A percentile compares a stretch with the other conserved stretches of the same genome.
phyloP scores from a whole-genome alignment of 2,329 filamentous ascomycete species.

The Venturia nashicola region DNA sequence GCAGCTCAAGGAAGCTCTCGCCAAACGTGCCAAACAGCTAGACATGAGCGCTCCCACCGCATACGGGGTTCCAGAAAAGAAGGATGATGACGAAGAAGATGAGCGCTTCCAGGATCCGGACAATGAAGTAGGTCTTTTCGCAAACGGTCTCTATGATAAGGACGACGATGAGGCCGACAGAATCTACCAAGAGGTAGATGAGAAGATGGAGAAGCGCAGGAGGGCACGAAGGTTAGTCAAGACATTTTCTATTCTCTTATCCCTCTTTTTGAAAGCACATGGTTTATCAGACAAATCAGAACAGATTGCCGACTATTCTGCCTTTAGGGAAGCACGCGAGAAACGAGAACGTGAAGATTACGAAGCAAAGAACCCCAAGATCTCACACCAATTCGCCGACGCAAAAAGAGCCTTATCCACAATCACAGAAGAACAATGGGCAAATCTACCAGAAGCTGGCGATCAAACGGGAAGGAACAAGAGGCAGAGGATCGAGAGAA shows the following conservation, averaged over 20 bases:
- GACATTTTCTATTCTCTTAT: slow-evolving; percentile 15
- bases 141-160: slow-evolving; percentile 89
- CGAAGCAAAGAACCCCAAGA: slow-evolving; percentile 95
- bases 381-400: slow-evolving; percentile 94
- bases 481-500: slow-evolving; percentile 46
- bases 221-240: slow-evolving; percentile 72
- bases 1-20: slow-evolving; percentile 94
- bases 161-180: slow-evolving; percentile 96
- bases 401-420: slow-evolving; percentile 80
- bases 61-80: slow-evolving; percentile 56
- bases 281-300: slow-evolving; percentile 54
- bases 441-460: slow-evolving; percentile 85
- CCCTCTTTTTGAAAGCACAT: background rate
- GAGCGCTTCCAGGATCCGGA: slow-evolving; percentile 91
- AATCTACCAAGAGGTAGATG: slow-evolving; percentile 91
- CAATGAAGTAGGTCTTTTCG: slow-evolving; percentile 91
- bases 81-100: slow-evolving; percentile 62
- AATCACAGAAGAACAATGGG: slow-evolving; percentile 94
- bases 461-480: slow-evolving; percentile 93
- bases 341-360: slow-evolving; percentile 85
- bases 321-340: slow-evolving; percentile 83
- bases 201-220: slow-evolving; percentile 86
- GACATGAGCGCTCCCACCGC: slow-evolving; percentile 59
- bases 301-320: slow-evolving; percentile 65
- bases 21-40: slow-evolving; percentile 79